A percentile compares a stretch with the other conserved stretches of the same genome.
phyloP scores from a whole-genome alignment of 306 rosid genomes.

The Alnus rubra region DNA sequence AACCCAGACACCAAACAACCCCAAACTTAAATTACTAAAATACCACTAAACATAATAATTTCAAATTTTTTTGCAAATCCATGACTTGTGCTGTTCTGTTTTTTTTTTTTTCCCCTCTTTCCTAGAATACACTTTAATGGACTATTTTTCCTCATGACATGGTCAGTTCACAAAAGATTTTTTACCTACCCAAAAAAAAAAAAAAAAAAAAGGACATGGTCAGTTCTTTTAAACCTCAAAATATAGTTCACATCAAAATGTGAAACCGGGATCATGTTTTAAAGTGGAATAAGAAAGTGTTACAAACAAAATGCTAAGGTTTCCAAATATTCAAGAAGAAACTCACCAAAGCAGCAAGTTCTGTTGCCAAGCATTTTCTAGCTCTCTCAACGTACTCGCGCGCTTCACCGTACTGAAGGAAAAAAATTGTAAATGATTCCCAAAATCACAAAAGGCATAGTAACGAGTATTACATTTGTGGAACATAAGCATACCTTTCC shows the following conservation, averaged over 20 bases:
- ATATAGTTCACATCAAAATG: not conserved
- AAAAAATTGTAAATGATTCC: constrained; percentile 23
- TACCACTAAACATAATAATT: not conserved
- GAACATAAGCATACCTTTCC: constrained; percentile 67
- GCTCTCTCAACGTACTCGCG: constrained; percentile 96
- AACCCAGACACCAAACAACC: not conserved
- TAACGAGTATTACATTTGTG: constrained; percentile 14
- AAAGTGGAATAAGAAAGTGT: not conserved
- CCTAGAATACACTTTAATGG: not conserved
- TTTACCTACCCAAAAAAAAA: not conserved
- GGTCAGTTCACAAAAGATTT: not conserved
- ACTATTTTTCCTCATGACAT: not conserved
- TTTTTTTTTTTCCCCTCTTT: not conserved
- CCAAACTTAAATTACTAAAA: not conserved
- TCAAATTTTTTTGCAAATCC: not conserved
- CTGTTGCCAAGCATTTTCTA: constrained; percentile 96
- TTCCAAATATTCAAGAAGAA: constrained; percentile 5
- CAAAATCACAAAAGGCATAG: not conserved
- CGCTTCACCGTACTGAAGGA: constrained; percentile 82
- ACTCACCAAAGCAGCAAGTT: constrained; percentile 97
- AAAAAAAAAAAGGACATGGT: not conserved
- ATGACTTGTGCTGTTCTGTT: not conserved
- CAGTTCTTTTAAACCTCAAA: not conserved
- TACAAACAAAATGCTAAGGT: not conserved
- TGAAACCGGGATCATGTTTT: too few relatives aligned